phyloP scores from a whole-genome alignment of 2,329 filamentous ascomycete genomes.

The Phyllachora maydis region DNA sequence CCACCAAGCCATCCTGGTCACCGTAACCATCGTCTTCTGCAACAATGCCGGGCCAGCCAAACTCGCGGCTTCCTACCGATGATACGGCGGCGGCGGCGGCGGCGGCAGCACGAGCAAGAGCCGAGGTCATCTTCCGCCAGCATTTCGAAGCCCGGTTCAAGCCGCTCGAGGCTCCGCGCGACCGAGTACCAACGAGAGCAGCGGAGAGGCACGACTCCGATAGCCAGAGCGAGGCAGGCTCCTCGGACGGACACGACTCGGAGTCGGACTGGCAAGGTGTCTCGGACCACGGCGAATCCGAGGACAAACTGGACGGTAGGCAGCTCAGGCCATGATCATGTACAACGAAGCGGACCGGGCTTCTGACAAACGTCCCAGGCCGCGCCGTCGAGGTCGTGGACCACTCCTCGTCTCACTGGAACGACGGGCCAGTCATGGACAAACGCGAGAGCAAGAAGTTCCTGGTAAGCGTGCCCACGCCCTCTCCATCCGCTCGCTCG shows the following conservation, averaged over 20 bases:
- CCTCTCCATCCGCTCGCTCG: constrained; percentile 1
- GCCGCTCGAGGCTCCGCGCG: constrained; percentile 31
- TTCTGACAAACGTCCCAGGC: constrained; percentile 3
- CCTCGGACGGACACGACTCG: constrained; percentile 9
- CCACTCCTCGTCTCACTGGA: too few relatives aligned
- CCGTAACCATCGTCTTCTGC: too few relatives aligned
- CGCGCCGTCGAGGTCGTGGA: constrained; percentile 37
- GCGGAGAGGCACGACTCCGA: too few relatives aligned
- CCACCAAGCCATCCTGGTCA: too few relatives aligned
- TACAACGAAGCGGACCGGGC: constrained; percentile 7
- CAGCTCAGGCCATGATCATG: too few relatives aligned
- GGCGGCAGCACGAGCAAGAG: constrained; percentile 19
- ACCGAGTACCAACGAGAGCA: too few relatives aligned
- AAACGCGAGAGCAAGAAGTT: constrained; percentile 60
- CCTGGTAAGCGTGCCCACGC: constrained; percentile 27
- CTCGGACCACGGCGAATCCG: constrained; percentile 25
- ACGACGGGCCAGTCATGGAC: constrained; percentile 31
- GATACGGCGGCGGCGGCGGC: constrained; percentile 2
- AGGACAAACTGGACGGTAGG: constrained; percentile 2
- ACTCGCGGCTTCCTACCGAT: too few relatives aligned
- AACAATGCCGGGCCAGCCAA: too few relatives aligned
- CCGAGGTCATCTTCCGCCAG: constrained; percentile 57
- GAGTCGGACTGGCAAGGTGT: constrained; percentile 43
- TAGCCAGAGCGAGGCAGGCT: constrained; percentile 8
- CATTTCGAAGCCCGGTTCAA: constrained; percentile 82